Evolutionary conservation across 2,329 filamentous ascomycete species (phyloP).

Genomic region (Epichloe hybrida): DNA sequence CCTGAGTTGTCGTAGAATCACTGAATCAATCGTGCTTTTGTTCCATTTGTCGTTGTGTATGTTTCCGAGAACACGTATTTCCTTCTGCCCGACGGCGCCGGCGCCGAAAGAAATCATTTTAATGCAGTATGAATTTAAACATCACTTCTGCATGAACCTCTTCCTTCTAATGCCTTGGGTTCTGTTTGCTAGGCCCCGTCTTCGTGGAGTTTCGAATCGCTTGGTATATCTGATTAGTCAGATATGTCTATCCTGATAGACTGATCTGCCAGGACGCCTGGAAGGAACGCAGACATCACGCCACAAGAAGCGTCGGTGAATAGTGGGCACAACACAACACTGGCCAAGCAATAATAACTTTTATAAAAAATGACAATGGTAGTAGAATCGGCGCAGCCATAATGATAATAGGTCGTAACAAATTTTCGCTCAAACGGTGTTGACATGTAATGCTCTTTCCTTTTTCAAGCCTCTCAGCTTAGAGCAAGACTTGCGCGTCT

Average conservation of each 20-base stretch:
- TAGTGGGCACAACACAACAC: slow-evolving; percentile 1
- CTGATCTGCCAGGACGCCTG: background rate
- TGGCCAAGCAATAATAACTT: slow-evolving; percentile 6
- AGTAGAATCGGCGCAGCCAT: slow-evolving; percentile 2
- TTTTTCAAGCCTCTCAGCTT: slow-evolving; percentile 1
- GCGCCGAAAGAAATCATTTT: background rate
- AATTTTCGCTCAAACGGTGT: slow-evolving; percentile 1
- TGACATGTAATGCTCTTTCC: background rate
- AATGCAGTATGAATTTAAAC: background rate
- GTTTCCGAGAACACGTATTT: background rate
- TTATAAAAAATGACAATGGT: slow-evolving; percentile 4
- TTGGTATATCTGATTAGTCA: background rate
- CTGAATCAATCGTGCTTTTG: background rate
- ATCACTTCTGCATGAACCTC: background rate
- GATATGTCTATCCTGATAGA: background rate
- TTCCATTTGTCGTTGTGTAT: background rate
- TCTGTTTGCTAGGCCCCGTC: background rate
- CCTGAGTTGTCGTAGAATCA: background rate
- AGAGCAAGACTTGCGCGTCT: slow-evolving; percentile 2
- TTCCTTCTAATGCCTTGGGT: background rate
- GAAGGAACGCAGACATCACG: slow-evolving; percentile 2
- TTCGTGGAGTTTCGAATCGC: background rate
- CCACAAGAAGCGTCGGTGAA: background rate
- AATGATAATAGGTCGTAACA: slow-evolving; percentile 1
- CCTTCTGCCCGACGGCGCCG: background rate